A percentile compares a stretch with the other conserved stretches of the same genome.
phyloP scores from a whole-genome alignment of 2,329 filamentous ascomycete genomes.

The Botrytis fragariae region DNA sequence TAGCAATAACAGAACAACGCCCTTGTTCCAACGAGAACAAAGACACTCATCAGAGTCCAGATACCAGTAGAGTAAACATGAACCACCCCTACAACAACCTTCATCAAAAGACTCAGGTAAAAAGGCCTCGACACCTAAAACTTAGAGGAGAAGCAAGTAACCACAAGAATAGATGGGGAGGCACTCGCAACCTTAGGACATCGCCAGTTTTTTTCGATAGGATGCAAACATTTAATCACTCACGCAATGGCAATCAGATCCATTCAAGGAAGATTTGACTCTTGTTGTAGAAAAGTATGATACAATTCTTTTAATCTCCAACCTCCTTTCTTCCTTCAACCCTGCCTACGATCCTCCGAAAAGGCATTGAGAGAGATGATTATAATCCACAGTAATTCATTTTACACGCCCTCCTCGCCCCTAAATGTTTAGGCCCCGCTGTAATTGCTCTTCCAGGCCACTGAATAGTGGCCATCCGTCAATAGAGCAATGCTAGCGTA shows the following conservation, averaged over 20 bases:
- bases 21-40: no score
- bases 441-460: neutral
- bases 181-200: neutral
- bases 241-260: neutral
- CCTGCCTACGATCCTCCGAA: neutral
- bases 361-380: neutral
- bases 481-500: neutral
- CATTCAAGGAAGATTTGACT: neutral
- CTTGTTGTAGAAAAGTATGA: neutral
- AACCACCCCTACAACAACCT: no score
- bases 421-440: neutral
- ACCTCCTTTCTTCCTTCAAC: no score
- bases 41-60: neutral
- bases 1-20: neutral
- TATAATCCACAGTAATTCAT: slow-evolving; percentile 5
- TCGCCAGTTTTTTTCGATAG: no score
- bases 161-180: neutral
- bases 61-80: neutral
- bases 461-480: neutral
- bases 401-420: neutral
- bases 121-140: neutral
- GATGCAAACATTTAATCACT: neutral
- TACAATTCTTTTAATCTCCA: neutral
- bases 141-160: neutral
- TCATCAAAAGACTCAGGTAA: no score